These are phyloP conservation scores for Leccinum fuscescens DNA, from an alignment of 1,284 basidiomycete species.

Conservation along the genomic window DNA sequence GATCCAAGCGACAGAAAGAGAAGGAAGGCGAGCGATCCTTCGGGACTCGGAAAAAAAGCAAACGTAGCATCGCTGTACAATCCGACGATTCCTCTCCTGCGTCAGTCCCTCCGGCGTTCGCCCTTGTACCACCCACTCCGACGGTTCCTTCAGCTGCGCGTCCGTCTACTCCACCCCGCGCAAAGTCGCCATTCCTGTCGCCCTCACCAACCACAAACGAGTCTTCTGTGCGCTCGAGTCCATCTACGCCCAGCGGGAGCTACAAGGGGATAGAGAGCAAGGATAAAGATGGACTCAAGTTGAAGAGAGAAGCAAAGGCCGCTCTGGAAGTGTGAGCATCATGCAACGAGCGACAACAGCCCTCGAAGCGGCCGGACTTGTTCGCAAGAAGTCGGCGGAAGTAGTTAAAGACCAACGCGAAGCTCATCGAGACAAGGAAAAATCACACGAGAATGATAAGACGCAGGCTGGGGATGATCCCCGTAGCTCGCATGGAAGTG, in stretches of 20 bases:
- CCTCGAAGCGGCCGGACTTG: constrained; percentile 74
- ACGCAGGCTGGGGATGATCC: constrained; percentile 53
- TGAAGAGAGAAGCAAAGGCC: constrained; percentile 52
- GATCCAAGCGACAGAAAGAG: constrained; percentile 29
- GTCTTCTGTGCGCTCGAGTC: constrained; percentile 53
- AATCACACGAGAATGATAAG: constrained; percentile 43
- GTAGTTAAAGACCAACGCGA: constrained; percentile 62
- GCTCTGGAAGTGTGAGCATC: constrained; percentile 87
- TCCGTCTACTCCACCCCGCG: constrained; percentile 52
- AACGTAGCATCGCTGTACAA: constrained; percentile 26
- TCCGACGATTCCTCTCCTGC: constrained; percentile 41
- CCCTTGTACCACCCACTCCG: constrained; percentile 73
- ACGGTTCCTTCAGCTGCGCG: constrained; percentile 44
- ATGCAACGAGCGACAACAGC: constrained; percentile 92
- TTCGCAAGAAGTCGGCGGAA: constrained; percentile 77
- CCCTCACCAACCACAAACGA: constrained; percentile 58
- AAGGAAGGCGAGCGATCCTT: constrained; percentile 30
- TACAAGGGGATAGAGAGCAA: constrained; percentile 41
- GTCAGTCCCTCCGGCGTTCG: constrained; percentile 63
- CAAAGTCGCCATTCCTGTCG: constrained; percentile 58
- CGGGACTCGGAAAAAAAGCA: constrained; percentile 25
- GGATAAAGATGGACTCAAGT: constrained; percentile 48
- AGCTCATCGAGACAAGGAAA: constrained; percentile 40
- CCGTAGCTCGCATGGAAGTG: constrained; percentile 60
- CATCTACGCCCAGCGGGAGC: constrained; percentile 62